phyloP scores from a whole-genome alignment of 139 green algal species.

The Tetraselmis striata region DNA sequence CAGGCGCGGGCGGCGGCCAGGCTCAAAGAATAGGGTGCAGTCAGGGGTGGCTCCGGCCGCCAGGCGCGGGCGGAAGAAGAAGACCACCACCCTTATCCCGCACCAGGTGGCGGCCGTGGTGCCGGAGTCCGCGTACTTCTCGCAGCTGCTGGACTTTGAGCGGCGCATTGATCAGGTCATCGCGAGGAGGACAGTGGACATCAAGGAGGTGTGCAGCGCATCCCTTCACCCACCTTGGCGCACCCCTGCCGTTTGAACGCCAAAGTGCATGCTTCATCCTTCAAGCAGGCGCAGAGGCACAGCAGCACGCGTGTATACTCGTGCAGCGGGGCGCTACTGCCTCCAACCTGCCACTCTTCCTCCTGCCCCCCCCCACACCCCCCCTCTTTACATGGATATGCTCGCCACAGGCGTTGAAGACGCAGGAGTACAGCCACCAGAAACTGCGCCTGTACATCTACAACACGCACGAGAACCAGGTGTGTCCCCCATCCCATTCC shows the following conservation, averaged over 20 bases:
- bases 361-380: too few relatives aligned
- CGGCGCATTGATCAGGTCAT: slow-evolving; percentile 48
- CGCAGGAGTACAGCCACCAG: slow-evolving; percentile 19
- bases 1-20: background rate
- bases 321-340: background rate
- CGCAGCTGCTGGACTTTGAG: slow-evolving; percentile 57
- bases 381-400: too few relatives aligned
- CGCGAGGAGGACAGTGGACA: slow-evolving; percentile 47
- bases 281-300: background rate
- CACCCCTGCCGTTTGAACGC: slow-evolving; percentile 5
- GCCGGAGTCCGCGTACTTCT: slow-evolving; percentile 59
- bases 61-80: background rate
- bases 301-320: slow-evolving; percentile 7
- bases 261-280: background rate
- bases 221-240: background rate
- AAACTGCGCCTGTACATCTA: slow-evolving; percentile 58
- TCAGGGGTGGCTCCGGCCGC: background rate
- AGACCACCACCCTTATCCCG: background rate
- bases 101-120: slow-evolving; percentile 31
- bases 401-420: slow-evolving; percentile 18
- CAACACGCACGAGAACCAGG: slow-evolving; percentile 33
- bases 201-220: slow-evolving; percentile 38
- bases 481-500: background rate
- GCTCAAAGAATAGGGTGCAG: background rate
- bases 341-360: too few relatives aligned